Evolutionary conservation across 2,329 filamentous ascomycete genomes (phyloP), one percentile per base, ranked within the genome.

Genomic region (Xylaria multiplex): DNA sequence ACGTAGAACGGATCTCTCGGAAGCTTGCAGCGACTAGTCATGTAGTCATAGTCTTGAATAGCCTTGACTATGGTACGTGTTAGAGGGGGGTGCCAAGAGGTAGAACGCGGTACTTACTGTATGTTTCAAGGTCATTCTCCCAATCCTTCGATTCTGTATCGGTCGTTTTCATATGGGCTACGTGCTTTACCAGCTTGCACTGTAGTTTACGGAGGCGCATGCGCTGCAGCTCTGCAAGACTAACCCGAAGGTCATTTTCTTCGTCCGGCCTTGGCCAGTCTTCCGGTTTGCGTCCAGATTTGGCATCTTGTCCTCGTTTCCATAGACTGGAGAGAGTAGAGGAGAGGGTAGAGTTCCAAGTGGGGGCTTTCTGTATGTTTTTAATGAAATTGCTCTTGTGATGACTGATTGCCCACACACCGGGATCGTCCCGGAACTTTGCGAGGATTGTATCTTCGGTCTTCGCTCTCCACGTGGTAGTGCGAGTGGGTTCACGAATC

Each of bases 1-100:
- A 57, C n/a, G 16, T 45, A 57, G 42, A 57, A 57, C 8, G 55
- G 55, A 30, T 57, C 55, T 48, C 55, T 32, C 2, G 55, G 55
- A 22, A 57, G 43, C 11, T 57, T 48, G 42, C 42, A 48, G 43
- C 55, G 42, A n/a, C 42, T 57, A 16, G 30, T 57, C 55, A 48
- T 48, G 30, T 48, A 57, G 30, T 57, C 55, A 16, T 48, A 46
- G 55, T 57, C 55, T 22, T 48, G 55, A 24, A 57, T 9, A 22
- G 55, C 55, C 37, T 57, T 57, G 27, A 48, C 43, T 46, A 35
- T 22, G 22, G 13, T 19, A 56, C 19, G 3, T 9, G 32, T 56
- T 56, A 56, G 53, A 37, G 11, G 22, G 54, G 35, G 3, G 2
- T 40, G 37, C 37, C 3, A 14, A 5, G 11, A 14, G 3, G 37